These are phyloP conservation scores for Chaetomiaceae sp. DNA, from an alignment of 2,329 filamentous ascomycete species.

Conservation along the genomic window DNA sequence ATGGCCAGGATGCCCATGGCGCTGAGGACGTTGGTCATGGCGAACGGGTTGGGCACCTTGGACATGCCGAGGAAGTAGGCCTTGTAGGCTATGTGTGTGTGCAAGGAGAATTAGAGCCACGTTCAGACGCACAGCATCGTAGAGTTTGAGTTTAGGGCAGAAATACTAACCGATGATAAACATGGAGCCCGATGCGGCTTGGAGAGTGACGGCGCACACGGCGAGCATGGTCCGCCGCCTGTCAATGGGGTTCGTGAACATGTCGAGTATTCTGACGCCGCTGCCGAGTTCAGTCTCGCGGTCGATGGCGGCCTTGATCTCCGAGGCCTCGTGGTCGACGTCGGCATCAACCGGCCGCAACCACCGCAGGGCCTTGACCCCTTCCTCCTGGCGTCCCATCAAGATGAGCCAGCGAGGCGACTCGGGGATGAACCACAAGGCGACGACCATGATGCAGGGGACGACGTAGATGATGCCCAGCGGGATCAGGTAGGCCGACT, in stretches of 20 bases:
- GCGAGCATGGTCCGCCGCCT: conserved; percentile 45
- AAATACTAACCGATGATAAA: conserved; percentile 46
- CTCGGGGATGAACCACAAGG: conserved; percentile 37
- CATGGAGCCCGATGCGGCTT: conserved; percentile 52
- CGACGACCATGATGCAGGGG: conserved; percentile 33
- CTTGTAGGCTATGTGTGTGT: conserved; percentile 38
- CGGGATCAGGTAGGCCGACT: conserved; percentile 37
- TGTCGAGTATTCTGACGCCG: conserved; percentile 39
- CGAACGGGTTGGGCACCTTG: conserved; percentile 49
- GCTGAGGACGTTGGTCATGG: conserved; percentile 51
- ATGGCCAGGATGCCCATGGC: conserved; percentile 52
- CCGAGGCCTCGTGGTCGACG: conserved; percentile 33
- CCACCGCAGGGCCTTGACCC: conserved; percentile 33
- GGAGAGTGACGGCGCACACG: conserved; percentile 43
- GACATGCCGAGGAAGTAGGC: conserved; percentile 60
- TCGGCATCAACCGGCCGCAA: conserved; percentile 32
- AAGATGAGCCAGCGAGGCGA: conserved; percentile 39
- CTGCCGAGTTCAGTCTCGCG: conserved; percentile 31
- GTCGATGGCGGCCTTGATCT: conserved; percentile 36
- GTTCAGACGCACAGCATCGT: background rate
- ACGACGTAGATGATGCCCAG: conserved; percentile 38
- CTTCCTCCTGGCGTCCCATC: conserved; percentile 32
- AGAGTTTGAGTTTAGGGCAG: background rate
- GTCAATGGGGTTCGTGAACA: conserved; percentile 48
- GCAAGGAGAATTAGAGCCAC: no score